Evolutionary conservation across 2,329 filamentous ascomycete species (phyloP).

Genomic region (Bipolaris sorokiniana): DNA sequence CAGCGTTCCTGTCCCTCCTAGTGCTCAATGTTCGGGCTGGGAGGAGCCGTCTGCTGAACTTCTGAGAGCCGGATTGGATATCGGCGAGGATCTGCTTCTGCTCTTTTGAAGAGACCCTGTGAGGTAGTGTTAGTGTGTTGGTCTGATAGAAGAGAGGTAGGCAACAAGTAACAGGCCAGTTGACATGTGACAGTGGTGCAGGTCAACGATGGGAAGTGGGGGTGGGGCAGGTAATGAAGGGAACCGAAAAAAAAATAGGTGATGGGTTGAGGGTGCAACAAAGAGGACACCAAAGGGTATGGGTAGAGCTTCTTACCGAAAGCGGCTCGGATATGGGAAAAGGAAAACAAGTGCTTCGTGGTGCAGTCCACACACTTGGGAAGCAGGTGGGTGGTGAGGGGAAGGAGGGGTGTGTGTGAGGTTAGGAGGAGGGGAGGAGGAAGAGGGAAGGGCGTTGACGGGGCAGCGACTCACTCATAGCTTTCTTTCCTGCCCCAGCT

Average conservation of each 20-base stretch:
- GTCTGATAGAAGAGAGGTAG: constrained; percentile 3
- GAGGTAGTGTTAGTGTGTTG: constrained; percentile 16
- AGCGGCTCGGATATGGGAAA: constrained; percentile 7
- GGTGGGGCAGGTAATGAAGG: constrained; percentile 4
- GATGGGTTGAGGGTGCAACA: background rate
- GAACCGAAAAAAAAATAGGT: constrained; percentile 3
- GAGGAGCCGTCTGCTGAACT: constrained; percentile 43
- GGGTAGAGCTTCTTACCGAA: constrained; percentile 16
- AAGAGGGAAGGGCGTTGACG: constrained; percentile 6
- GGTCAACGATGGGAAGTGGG: background rate
- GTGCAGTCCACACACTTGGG: constrained; percentile 1
- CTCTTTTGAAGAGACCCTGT: constrained; percentile 43
- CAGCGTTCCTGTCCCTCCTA: constrained; percentile 31
- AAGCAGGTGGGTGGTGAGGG: constrained; percentile 17
- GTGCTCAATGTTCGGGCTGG: constrained; percentile 28
- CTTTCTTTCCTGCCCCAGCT: constrained; percentile 49
- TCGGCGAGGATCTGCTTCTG: constrained; percentile 50
- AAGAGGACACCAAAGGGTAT: background rate
- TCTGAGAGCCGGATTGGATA: constrained; percentile 47
- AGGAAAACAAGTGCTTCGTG: background rate
- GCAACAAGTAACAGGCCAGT: constrained; percentile 10
- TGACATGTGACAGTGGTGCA: background rate
- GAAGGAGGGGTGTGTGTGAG: constrained; percentile 11
- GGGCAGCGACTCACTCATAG: constrained; percentile 47
- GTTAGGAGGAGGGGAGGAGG: constrained; percentile 17